These are phyloP conservation scores for Amanita rimosa DNA, from an alignment of 768 basidiomycete species.

Conservation along the genomic window DNA sequence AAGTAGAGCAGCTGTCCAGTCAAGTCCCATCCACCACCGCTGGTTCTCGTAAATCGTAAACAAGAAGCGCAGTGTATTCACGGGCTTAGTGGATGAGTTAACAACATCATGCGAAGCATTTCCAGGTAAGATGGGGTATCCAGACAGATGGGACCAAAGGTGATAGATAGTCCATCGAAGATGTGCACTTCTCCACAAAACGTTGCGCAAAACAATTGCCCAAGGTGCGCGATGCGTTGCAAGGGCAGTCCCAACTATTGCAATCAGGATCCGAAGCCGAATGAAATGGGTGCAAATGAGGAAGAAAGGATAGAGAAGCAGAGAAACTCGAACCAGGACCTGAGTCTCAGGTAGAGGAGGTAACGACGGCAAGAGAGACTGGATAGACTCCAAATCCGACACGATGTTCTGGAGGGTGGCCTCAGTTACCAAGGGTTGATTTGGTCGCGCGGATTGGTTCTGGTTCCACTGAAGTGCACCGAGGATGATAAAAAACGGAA, in stretches of 20 bases:
- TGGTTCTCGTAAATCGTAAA: constrained; percentile 94
- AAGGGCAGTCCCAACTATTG: constrained; percentile 43
- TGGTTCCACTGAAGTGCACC: constrained; percentile 16
- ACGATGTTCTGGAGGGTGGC: constrained; percentile 40
- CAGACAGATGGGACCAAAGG: constrained; percentile 39
- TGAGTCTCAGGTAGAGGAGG: constrained; percentile 19
- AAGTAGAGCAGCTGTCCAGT: constrained; percentile 90
- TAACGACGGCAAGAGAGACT: constrained; percentile 39
- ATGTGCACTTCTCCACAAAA: constrained; percentile 56
- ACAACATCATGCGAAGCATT: constrained; percentile 30
- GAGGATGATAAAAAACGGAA: constrained; percentile 36
- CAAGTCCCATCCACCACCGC: constrained; percentile 95
- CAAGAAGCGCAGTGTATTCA: constrained; percentile 54
- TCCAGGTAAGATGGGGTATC: constrained; percentile 24
- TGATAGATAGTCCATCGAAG: constrained; percentile 52
- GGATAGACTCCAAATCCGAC: constrained; percentile 55
- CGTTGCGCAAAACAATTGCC: constrained; percentile 39
- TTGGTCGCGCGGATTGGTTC: constrained; percentile 12
- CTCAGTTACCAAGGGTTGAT: constrained; percentile 35
- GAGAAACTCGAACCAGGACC: constrained; percentile 43
- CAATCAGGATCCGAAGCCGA: constrained; percentile 50
- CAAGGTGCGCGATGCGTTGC: constrained; percentile 62
- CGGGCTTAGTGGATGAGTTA: constrained; percentile 19
- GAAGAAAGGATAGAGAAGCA: constrained; percentile 52
- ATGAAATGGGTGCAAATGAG: constrained; percentile 52